Conservation (phyloP, 306 rosid species). For the Albizia julibrissin region DNA sequence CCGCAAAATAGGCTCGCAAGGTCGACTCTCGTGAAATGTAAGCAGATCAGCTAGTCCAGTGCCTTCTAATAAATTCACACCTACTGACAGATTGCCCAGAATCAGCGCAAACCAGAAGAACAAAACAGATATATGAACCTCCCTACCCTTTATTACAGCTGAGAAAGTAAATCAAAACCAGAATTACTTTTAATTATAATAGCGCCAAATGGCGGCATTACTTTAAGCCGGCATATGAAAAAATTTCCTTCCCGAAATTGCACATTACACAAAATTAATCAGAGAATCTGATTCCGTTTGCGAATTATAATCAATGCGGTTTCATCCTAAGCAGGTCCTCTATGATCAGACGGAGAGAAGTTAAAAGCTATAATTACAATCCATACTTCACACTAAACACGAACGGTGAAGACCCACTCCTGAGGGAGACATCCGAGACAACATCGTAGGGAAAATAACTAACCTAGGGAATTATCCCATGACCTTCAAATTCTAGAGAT, state of each 20-base stretch:
- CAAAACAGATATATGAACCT: neutral
- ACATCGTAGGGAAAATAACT: constrained; percentile 15
- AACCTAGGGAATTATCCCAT: constrained; percentile 46
- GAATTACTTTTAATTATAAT: neutral
- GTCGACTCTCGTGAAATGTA: constrained; percentile 28
- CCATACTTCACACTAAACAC: neutral
- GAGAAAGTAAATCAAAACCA: neutral
- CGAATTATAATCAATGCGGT: constrained; percentile 17
- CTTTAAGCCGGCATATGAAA: neutral
- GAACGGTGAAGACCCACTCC: neutral
- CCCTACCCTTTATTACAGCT: neutral
- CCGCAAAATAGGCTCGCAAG: constrained; percentile 26
- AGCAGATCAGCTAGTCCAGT: constrained; percentile 22
- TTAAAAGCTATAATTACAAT: neutral
- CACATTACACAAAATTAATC: constrained; percentile 1
- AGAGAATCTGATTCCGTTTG: neutral
- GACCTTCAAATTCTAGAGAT: constrained; percentile 34
- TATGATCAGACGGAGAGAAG: neutral
- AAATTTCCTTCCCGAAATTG: neutral
- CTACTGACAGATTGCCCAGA: constrained; percentile 5
- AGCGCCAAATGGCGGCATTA: constrained; percentile 28
- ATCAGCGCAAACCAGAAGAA: neutral
- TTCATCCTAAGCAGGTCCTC: neutral
- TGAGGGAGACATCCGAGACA: neutral
- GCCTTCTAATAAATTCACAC: constrained; percentile 5